Conservation (phyloP, 2,329 filamentous ascomycete genomes). For the Fusarium liriodendri region DNA sequence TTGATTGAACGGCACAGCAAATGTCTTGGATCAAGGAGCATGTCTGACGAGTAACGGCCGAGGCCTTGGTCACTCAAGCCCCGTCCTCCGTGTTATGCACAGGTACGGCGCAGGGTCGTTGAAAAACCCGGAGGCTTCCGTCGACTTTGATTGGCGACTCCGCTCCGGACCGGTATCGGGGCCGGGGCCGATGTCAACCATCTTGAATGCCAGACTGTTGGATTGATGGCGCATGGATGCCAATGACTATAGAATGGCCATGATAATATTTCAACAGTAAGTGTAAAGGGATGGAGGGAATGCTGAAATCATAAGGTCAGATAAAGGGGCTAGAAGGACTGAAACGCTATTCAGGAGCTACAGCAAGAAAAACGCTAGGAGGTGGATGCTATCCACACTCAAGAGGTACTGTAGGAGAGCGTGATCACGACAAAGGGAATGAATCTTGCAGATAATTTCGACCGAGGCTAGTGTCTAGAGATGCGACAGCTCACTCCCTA, state of each 20-base stretch:
- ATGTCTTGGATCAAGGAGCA: not conserved
- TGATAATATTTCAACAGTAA: too few species aligned
- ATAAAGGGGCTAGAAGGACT: not conserved
- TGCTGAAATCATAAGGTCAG: not conserved
- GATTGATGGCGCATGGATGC: not conserved
- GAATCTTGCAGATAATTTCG: not conserved
- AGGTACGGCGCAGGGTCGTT: not conserved
- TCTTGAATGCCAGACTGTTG: not conserved
- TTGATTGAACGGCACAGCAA: not conserved
- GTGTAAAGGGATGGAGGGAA: not conserved
- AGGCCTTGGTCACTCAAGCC: not conserved
- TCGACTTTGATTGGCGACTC: not conserved
- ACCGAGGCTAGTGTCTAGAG: not conserved
- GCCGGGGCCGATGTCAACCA: not conserved
- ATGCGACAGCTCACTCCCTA: not conserved
- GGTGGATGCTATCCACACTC: not conserved
- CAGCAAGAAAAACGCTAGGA: not conserved
- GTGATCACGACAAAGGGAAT: not conserved
- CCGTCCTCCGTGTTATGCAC: not conserved
- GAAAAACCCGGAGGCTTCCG: not conserved
- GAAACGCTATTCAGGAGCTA: not conserved
- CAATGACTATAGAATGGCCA: not conserved
- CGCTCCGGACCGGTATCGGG: not conserved
- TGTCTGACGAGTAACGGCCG: not conserved
- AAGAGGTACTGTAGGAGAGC: not conserved